A percentile compares a stretch with the other conserved stretches of the same genome.
Evolutionary conservation across 495 filamentous ascomycete species (phyloP).

Genomic region (Hyaloscypha finlandica): DNA sequence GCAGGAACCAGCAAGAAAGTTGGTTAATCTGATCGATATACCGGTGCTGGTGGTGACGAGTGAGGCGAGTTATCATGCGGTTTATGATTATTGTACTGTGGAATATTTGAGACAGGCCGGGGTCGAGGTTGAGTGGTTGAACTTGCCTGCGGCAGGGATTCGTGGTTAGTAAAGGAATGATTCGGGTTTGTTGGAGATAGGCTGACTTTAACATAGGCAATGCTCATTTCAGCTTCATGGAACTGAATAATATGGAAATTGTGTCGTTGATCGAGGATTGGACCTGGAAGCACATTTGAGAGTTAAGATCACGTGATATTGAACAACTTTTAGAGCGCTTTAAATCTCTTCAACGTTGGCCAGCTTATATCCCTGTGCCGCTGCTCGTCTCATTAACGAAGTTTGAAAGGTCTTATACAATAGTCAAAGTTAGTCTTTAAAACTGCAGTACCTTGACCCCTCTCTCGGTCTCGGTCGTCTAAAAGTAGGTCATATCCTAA

Average conservation of each 20-base stretch:
- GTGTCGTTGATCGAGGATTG: neutral
- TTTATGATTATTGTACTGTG: slow-evolving; percentile 59
- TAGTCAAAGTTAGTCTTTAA: no score
- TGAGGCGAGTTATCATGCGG: slow-evolving; percentile 54
- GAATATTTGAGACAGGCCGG: slow-evolving; percentile 57
- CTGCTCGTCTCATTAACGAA: no score
- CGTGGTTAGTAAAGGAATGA: neutral
- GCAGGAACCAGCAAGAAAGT: slow-evolving; percentile 46
- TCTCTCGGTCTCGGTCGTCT: no score
- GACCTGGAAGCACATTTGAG: neutral
- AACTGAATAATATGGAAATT: neutral
- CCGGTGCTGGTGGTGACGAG: slow-evolving; percentile 50
- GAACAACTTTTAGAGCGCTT: no score
- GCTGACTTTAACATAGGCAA: neutral
- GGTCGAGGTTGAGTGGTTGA: neutral
- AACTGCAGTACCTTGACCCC: no score
- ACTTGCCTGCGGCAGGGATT: neutral
- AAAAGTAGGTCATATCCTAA: no score
- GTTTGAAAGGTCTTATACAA: no score
- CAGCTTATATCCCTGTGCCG: no score
- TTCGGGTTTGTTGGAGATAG: no score
- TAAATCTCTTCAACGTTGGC: no score
- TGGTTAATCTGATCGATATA: slow-evolving; percentile 47
- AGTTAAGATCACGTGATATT: no score
- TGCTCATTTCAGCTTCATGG: neutral